These are phyloP conservation scores for Aegilops speltoides DNA, from an alignment of 176 grass and related monocot species.

Conservation along the genomic window DNA sequence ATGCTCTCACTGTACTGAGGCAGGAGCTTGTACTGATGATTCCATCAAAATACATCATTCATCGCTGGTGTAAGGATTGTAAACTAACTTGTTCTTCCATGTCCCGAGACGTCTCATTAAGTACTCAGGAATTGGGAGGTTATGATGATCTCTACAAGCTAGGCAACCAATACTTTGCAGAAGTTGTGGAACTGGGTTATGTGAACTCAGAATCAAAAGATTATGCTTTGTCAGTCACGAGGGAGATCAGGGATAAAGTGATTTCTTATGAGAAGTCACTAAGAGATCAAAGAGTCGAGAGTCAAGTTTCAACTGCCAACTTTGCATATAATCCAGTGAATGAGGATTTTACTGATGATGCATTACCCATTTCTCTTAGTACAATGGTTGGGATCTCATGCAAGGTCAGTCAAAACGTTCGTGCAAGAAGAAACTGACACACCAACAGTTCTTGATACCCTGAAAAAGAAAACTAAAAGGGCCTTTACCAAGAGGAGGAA, in stretches of 20 bases:
- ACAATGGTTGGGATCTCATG: constrained; percentile 76
- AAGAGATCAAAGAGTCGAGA: constrained; percentile 75
- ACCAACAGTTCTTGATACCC: constrained; percentile 59
- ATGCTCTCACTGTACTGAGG: constrained; percentile 75
- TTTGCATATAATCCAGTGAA: constrained; percentile 84
- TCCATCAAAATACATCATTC: constrained; percentile 77
- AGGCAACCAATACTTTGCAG: constrained; percentile 62
- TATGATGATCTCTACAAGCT: constrained; percentile 79
- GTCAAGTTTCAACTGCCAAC: constrained; percentile 56
- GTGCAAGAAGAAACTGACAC: constrained; percentile 69
- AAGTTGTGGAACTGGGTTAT: constrained; percentile 75
- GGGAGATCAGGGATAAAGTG: constrained; percentile 75
- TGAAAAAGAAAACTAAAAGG: constrained; percentile 82
- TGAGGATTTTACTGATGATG: constrained; percentile 78
- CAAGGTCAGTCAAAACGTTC: constrained; percentile 58
- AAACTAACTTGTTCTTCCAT: constrained; percentile 61
- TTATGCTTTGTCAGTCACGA: constrained; percentile 70
- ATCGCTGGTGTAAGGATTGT: constrained; percentile 82
- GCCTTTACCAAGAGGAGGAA: constrained; percentile 62
- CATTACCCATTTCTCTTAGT: constrained; percentile 55
- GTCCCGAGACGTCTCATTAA: constrained; percentile 28
- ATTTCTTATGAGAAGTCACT: constrained; percentile 75
- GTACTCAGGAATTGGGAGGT: constrained; percentile 52
- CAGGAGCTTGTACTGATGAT: constrained; percentile 68
- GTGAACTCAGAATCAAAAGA: constrained; percentile 60